Evolutionary conservation across 176 grass and related monocot species (phyloP).

Genomic region (Carex cristatella): DNA sequence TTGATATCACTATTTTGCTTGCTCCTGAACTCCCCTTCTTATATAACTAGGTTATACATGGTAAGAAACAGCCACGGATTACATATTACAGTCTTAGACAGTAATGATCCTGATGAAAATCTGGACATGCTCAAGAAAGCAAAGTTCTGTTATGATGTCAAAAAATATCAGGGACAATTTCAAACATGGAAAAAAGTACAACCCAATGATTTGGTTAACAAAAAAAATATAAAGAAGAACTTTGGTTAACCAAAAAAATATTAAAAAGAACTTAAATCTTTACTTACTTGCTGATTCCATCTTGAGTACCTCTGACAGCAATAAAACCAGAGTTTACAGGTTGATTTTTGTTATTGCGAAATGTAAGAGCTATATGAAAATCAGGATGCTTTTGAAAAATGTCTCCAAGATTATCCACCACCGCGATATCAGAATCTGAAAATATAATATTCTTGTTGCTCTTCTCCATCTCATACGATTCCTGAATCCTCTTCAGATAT

Average conservation of each 20-base stretch:
- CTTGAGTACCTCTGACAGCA: constrained; percentile 62
- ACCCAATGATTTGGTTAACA: not conserved
- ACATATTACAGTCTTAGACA: not conserved
- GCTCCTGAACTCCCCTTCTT: not conserved
- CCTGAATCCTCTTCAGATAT: constrained; percentile 61
- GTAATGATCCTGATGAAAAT: not conserved
- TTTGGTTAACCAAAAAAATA: not conserved
- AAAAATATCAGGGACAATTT: not conserved
- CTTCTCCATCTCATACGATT: constrained; percentile 36
- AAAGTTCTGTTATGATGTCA: not conserved
- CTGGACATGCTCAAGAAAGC: not conserved
- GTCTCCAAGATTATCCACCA: constrained; percentile 72
- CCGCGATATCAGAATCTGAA: constrained; percentile 74
- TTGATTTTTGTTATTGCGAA: constrained; percentile 88
- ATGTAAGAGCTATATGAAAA: constrained; percentile 83
- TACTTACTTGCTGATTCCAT: constrained; percentile 49
- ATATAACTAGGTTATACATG: not conserved
- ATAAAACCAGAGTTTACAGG: constrained; percentile 93
- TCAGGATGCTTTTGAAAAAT: constrained; percentile 62
- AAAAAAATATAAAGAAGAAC: not conserved
- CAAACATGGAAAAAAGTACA: not conserved
- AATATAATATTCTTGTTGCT: constrained; percentile 54
- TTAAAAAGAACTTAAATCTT: not conserved
- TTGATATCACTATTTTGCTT: not conserved
- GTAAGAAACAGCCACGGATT: not conserved